phyloP scores from a whole-genome alignment of 768 basidiomycete genomes.

The Leccinellum rugosiceps region DNA sequence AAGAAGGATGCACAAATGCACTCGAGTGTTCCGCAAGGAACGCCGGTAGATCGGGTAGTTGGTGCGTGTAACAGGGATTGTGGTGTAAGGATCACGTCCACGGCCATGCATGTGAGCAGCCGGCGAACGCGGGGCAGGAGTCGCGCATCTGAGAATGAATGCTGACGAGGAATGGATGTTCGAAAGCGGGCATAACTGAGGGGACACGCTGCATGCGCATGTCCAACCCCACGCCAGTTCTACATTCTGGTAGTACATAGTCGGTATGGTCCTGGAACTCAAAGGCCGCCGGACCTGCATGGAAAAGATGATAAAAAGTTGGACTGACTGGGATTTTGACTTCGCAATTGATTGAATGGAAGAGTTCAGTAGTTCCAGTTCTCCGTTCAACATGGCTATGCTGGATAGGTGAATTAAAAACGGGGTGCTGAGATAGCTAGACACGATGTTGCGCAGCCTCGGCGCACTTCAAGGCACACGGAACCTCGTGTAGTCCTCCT shows the following conservation, averaged over 20 bases:
- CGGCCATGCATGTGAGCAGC: constrained; percentile 10
- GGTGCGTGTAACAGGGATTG: constrained; percentile 9
- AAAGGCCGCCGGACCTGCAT: background rate
- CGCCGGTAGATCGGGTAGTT: constrained; percentile 6
- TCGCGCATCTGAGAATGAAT: constrained; percentile 11
- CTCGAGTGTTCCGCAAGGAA: constrained; percentile 15
- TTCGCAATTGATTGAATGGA: background rate
- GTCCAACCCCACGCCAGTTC: background rate
- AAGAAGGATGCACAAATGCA: constrained; percentile 7
- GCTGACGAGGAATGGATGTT: constrained; percentile 12
- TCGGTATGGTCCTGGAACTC: background rate
- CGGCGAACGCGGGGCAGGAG: constrained; percentile 16
- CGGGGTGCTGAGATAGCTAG: background rate
- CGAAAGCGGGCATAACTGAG: constrained; percentile 1
- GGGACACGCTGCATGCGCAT: constrained; percentile 15
- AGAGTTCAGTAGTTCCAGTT: background rate
- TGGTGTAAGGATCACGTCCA: constrained; percentile 4
- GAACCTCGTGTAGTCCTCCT: constrained; percentile 24
- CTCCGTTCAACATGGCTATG: background rate
- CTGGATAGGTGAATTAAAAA: constrained; percentile 11
- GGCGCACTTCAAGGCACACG: background rate
- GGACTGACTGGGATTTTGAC: background rate
- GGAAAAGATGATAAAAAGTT: background rate
- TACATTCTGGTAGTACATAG: background rate
- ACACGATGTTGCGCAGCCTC: constrained; percentile 14